Evolutionary conservation across 139 green algal genomes (phyloP).

Genomic region (Chlorella ohadii): DNA sequence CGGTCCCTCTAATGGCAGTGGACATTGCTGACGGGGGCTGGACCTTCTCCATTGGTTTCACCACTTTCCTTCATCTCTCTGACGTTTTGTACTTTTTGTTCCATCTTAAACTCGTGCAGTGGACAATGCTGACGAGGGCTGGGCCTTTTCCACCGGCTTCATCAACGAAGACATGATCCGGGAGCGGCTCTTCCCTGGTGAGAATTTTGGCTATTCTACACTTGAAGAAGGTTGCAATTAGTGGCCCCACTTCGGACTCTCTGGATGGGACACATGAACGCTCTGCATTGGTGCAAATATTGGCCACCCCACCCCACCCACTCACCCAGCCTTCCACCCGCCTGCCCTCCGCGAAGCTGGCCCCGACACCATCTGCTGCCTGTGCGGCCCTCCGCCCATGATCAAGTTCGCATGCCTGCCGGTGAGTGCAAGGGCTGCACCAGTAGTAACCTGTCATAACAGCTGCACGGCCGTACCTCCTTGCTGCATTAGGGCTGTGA

Average conservation of each 20-base stretch:
- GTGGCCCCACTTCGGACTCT: too few species aligned
- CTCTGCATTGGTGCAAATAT: too few species aligned
- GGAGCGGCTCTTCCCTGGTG: constrained; percentile 70
- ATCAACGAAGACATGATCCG: constrained; percentile 86
- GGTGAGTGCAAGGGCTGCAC: background rate
- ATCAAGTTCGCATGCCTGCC: constrained; percentile 90
- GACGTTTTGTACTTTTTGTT: constrained; percentile 53
- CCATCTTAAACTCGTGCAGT: constrained; percentile 34
- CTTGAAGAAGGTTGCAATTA: too few species aligned
- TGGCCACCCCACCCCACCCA: background rate
- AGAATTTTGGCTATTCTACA: background rate
- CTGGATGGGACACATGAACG: too few species aligned
- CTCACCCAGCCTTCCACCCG: background rate
- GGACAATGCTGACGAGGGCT: constrained; percentile 60
- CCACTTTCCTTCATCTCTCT: too few species aligned
- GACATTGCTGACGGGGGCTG: constrained; percentile 64
- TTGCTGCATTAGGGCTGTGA: too few species aligned
- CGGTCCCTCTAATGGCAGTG: too few species aligned
- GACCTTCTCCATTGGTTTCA: constrained; percentile 75
- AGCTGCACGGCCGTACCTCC: too few species aligned
- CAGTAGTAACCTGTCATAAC: too few species aligned
- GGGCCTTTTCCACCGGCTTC: constrained; percentile 77
- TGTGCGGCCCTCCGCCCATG: constrained; percentile 96
- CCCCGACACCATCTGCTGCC: constrained; percentile 67
- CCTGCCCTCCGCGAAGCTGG: constrained; percentile 4